Percentiles rank a stretch among this genome's conserved stretches.
phyloP scores from a whole-genome alignment of 495 filamentous ascomycete genomes.

The Daldinia loculata region DNA sequence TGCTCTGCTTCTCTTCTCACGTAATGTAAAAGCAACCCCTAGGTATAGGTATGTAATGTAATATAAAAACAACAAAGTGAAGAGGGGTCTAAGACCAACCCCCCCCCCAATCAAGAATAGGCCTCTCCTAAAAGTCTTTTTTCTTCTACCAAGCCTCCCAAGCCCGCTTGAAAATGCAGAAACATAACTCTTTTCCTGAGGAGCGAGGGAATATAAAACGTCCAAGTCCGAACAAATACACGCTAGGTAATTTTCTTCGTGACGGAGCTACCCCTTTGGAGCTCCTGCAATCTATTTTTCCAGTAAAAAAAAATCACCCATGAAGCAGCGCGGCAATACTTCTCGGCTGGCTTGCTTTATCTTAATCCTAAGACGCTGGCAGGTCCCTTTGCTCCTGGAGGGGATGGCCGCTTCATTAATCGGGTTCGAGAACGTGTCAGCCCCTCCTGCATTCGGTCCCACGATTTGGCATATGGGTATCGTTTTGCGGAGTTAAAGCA shows the following conservation, averaged over 20 bases:
- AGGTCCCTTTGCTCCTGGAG: slow-evolving; percentile 8
- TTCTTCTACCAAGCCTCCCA: slow-evolving; percentile 10
- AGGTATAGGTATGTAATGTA: neutral
- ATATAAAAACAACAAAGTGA: slow-evolving; percentile 6
- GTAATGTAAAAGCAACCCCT: neutral
- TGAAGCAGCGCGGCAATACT: slow-evolving; percentile 4
- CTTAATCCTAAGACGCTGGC: slow-evolving; percentile 31
- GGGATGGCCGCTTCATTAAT: slow-evolving; percentile 21
- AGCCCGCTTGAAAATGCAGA: slow-evolving; percentile 31
- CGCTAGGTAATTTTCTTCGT: neutral
- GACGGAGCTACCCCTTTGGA: neutral
- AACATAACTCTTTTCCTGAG: slow-evolving; percentile 13
- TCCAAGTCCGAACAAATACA: neutral
- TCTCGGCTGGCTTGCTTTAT: slow-evolving; percentile 15
- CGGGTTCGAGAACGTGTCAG: slow-evolving; percentile 10
- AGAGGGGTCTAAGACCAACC: neutral
- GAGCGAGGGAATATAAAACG: neutral
- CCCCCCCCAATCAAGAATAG: slow-evolving; percentile 13
- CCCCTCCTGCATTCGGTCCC: slow-evolving; percentile 6
- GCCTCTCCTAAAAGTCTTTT: slow-evolving; percentile 22
- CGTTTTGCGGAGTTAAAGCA: slow-evolving; percentile 26
- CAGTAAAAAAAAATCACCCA: slow-evolving; percentile 1
- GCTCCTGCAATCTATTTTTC: slow-evolving; percentile 7
- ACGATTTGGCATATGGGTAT: slow-evolving; percentile 12
- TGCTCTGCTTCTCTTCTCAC: neutral